Conservation (phyloP, 2,329 filamentous ascomycete species). For the Drechslerella coelobrocha region DNA sequence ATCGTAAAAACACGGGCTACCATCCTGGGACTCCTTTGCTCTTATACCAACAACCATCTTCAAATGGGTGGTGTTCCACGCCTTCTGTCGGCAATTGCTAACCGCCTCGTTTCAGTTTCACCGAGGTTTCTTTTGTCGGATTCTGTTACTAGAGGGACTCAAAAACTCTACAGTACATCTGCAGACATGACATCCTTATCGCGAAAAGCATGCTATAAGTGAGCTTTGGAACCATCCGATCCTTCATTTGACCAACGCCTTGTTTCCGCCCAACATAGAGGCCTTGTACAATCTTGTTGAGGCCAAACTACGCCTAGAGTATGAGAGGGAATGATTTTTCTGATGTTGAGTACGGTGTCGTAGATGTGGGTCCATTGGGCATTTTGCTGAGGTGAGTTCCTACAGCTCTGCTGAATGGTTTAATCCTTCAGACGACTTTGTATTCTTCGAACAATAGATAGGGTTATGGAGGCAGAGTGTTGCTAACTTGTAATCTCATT, state of each 20-base stretch:
- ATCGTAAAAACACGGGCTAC: neutral
- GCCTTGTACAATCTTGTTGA: slow-evolving; percentile 44
- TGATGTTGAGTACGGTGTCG: slow-evolving; percentile 59
- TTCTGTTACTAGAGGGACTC: neutral
- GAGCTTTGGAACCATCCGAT: slow-evolving; percentile 45
- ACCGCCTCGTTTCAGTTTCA: neutral
- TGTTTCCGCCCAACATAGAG: slow-evolving; percentile 16
- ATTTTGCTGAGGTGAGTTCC: slow-evolving; percentile 64
- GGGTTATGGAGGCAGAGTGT: too few relatives aligned
- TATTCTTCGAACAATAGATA: neutral
- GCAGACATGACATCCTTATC: slow-evolving; percentile 53
- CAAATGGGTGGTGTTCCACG: neutral
- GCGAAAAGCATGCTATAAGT: slow-evolving; percentile 56
- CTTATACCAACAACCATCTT: neutral
- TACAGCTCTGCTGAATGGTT: neutral
- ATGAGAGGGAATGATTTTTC: slow-evolving; percentile 43
- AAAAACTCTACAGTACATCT: neutral
- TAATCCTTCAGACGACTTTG: neutral
- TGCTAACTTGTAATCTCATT: slow-evolving; percentile 58
- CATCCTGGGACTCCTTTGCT: neutral
- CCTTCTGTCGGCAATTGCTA: neutral
- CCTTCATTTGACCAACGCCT: slow-evolving; percentile 19
- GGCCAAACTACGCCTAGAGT: slow-evolving; percentile 29
- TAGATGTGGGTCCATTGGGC: slow-evolving; percentile 64
- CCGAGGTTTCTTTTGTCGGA: neutral